Conservation (phyloP, 768 basidiomycete genomes). For the Coprinellus aureogranulatus region DNA sequence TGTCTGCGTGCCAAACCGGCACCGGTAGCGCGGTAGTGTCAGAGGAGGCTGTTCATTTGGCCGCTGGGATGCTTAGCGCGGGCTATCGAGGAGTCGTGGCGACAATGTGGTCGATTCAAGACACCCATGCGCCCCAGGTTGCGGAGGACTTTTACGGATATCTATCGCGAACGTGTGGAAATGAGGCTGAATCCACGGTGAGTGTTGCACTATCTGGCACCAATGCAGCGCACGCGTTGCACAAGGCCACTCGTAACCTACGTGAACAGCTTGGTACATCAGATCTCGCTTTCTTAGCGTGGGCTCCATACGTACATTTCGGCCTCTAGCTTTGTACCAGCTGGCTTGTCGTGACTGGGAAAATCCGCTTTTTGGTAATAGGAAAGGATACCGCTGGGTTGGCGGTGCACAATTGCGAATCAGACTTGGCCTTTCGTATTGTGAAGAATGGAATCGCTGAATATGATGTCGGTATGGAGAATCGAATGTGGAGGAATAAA, state of each 20-base stretch:
- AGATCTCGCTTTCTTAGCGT: conserved; percentile 3
- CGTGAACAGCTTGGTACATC: background rate
- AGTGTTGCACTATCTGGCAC: no score
- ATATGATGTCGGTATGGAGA: no score
- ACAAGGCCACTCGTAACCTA: background rate
- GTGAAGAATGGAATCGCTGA: no score
- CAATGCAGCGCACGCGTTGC: background rate
- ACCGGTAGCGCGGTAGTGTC: conserved; percentile 22
- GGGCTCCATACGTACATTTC: conserved; percentile 15
- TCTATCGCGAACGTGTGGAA: conserved; percentile 11
- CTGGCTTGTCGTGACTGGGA: no score
- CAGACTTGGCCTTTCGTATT: no score
- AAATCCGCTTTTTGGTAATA: no score
- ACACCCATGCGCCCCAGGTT: conserved; percentile 31
- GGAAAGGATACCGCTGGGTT: no score
- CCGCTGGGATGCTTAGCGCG: conserved; percentile 37
- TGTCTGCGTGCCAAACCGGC: conserved; percentile 43
- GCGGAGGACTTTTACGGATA: conserved; percentile 30
- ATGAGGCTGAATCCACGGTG: background rate
- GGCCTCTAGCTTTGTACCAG: no score
- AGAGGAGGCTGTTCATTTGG: conserved; percentile 32
- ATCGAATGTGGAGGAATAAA: no score
- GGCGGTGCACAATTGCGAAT: no score
- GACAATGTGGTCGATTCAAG: conserved; percentile 44
- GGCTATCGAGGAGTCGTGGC: conserved; percentile 31